Base-by-base conservation (phyloP, 148 eudicot species). In the Vaccinium macrocarpon region DNA sequence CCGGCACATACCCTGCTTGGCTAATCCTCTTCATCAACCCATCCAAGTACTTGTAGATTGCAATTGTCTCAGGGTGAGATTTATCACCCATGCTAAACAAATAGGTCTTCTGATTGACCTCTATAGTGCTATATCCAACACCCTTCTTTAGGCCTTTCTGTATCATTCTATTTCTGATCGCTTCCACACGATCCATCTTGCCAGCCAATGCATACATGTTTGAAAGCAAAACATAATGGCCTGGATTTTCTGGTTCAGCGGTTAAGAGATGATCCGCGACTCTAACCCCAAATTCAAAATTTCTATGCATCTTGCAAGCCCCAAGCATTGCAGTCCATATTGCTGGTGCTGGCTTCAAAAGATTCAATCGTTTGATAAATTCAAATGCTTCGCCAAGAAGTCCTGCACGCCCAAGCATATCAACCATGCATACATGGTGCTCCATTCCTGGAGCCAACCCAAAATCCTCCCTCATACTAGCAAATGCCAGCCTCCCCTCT, bases 381-480 rank as follows among this genome's bases (percentile, higher is more conserved):
- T 86, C 81, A 66, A 88, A 90, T 61, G 95, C 92, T 73, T 92
- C 90, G 21, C 82, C 8, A n/a, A 92, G 90, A 57, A 84, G 77
- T 64, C 92, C 95, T 53, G 93, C 95, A 85, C 95, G 90, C 81
- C 95, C 95, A 42, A 89, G 90, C 89, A 91, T 84, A 78, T 92
- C 93, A 70, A 92, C 91, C 92, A 92, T 91, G 55, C 90, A 90
- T 84, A 91, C 92, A 86, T 92, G 92, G 57, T 92, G 95, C 80
- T 91, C 95, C 5, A 80, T 71, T 78, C 84, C 82, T 8, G 90
- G 92, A 8, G n/a, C 77, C 70, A 92, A 70, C 1, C 90, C 83
- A 80, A 89, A 82, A 78, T 88, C 85, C n/a, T 4, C 56, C 25
- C 56, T 77, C 91, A 91, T 92, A 80, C 79, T 84, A 38, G 82